Conservation (phyloP, 768 basidiomycete species). For the Hypholoma fasciculare region DNA sequence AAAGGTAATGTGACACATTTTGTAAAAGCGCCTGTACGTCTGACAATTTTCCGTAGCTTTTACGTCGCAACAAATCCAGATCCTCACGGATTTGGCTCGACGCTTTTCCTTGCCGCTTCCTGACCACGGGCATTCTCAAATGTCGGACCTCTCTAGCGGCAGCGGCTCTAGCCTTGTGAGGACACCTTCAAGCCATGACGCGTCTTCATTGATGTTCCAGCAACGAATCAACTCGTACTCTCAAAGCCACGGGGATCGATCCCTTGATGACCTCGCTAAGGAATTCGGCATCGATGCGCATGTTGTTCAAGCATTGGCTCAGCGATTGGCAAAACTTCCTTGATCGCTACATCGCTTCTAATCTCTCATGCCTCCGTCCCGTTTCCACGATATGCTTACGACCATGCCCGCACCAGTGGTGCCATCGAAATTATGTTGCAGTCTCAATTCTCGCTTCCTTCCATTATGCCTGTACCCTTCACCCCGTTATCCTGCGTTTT, state of each 20-base stretch:
- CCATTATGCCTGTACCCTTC: not conserved
- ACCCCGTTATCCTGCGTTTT: not conserved
- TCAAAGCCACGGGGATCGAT: conserved; percentile 10
- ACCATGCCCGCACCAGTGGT: not conserved
- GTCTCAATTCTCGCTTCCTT: not conserved
- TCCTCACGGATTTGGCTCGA: conserved; percentile 45
- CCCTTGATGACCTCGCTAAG: conserved; percentile 59
- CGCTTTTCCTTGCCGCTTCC: conserved; percentile 20
- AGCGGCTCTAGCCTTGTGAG: conserved; percentile 18
- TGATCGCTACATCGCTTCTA: conserved; percentile 2
- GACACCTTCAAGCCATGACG: conserved; percentile 23
- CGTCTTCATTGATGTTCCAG: conserved; percentile 3
- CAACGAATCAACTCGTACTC: conserved; percentile 9
- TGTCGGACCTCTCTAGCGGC: conserved; percentile 18
- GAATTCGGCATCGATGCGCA: conserved; percentile 77
- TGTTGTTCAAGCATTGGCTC: conserved; percentile 65
- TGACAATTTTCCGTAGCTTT: conserved; percentile 46
- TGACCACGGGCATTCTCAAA: conserved; percentile 7
- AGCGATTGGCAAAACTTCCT: conserved; percentile 41
- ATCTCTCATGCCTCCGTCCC: not conserved
- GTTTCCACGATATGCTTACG: not conserved
- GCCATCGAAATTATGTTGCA: not conserved
- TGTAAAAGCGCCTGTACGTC: not conserved
- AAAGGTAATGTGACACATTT: conserved; percentile 41
- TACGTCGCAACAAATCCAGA: conserved; percentile 57